These are phyloP conservation scores for Ulota crispa DNA, from an alignment of 225 moss, liverwort and hornwort genomes.

Conservation along the genomic window DNA sequence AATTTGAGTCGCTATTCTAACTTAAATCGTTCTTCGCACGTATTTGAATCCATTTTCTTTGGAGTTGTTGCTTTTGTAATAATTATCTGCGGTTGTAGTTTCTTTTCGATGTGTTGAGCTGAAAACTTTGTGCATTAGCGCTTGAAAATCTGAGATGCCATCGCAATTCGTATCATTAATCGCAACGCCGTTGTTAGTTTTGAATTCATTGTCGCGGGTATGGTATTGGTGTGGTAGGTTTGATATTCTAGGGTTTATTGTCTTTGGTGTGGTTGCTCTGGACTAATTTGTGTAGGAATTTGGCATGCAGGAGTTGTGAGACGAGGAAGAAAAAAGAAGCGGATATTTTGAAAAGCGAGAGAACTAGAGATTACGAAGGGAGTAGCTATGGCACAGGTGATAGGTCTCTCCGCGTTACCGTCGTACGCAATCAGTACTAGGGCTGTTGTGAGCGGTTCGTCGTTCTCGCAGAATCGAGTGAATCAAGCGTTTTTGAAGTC, in stretches of 20 bases:
- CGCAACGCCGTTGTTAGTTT: too few relatives aligned
- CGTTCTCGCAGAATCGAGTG: background rate
- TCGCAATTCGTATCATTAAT: too few relatives aligned
- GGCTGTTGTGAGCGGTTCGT: background rate
- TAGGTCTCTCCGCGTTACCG: slow-evolving; percentile 23
- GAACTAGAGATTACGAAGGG: background rate
- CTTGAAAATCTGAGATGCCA: too few relatives aligned
- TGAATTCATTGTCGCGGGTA: too few relatives aligned
- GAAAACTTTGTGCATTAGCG: too few relatives aligned
- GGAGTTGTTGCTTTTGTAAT: too few relatives aligned
- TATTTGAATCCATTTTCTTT: too few relatives aligned
- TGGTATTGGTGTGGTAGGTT: background rate
- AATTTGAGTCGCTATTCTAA: background rate
- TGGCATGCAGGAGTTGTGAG: background rate
- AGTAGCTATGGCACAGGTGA: slow-evolving; percentile 20
- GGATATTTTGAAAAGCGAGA: background rate
- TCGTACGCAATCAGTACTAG: background rate
- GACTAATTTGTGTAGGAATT: background rate
- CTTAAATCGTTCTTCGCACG: too few relatives aligned
- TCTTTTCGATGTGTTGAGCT: too few relatives aligned
- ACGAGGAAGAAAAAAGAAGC: background rate
- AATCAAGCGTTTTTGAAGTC: slow-evolving; percentile 25
- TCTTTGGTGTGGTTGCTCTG: background rate
- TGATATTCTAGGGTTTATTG: background rate
- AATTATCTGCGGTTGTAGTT: too few relatives aligned